Percentiles rank a stretch among this genome's conserved stretches.
These are phyloP conservation scores for Microbotryum scabiosae DNA, from an alignment of 1,284 basidiomycete genomes.

Conservation along the genomic window DNA sequence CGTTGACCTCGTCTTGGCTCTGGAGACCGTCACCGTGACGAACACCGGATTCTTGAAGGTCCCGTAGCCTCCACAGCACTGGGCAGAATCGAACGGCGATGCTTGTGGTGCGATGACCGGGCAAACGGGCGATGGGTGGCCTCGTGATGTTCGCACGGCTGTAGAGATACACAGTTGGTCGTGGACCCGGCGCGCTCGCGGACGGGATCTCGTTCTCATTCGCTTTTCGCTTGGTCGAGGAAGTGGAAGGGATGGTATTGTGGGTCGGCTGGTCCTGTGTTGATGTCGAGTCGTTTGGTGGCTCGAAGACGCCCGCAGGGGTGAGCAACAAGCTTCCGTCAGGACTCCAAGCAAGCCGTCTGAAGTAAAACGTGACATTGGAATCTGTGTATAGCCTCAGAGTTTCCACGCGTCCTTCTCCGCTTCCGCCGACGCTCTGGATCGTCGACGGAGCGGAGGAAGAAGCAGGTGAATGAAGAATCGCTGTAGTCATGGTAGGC, in stretches of 20 bases:
- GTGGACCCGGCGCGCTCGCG: constrained; percentile 43
- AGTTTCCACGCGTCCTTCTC: constrained; percentile 1
- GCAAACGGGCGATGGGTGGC: constrained; percentile 84
- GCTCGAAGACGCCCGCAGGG: constrained; percentile 92
- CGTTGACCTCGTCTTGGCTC: constrained; percentile 42
- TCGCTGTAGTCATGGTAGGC: constrained; percentile 1
- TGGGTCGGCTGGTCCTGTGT: not conserved
- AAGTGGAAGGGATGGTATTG: not conserved
- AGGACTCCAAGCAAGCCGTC: constrained; percentile 84
- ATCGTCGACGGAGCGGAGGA: not conserved
- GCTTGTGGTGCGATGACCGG: constrained; percentile 91
- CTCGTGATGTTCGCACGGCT: constrained; percentile 85
- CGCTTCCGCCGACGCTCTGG: not conserved
- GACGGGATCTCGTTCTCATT: constrained; percentile 27
- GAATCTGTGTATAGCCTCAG: constrained; percentile 82
- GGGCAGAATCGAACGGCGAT: constrained; percentile 91
- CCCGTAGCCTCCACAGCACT: constrained; percentile 76
- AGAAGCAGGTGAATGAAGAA: too few relatives aligned
- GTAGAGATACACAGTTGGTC: constrained; percentile 81
- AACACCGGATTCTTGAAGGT: constrained; percentile 53
- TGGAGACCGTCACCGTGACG: constrained; percentile 44
- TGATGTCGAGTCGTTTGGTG: constrained; percentile 50
- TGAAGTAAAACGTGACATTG: constrained; percentile 90
- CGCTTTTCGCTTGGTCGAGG: not conserved
- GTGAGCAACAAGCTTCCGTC: constrained; percentile 89